These are phyloP conservation scores for Didymella lethalis DNA, from an alignment of 2,329 filamentous ascomycete genomes.

Conservation along the genomic window DNA sequence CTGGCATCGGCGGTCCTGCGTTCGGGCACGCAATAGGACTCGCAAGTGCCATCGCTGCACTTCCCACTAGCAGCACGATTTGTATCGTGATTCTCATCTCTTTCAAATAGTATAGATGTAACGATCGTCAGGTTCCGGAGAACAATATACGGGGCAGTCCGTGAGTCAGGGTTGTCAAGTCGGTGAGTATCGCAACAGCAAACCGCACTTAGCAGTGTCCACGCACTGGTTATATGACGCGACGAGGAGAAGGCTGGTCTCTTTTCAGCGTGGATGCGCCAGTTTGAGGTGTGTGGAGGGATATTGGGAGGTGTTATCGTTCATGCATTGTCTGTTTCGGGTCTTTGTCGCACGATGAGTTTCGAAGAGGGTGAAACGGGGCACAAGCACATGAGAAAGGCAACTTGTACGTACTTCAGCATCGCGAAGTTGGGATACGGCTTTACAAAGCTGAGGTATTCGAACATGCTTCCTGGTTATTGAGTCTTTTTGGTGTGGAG, in stretches of 20 bases:
- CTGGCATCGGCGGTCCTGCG: conserved; percentile 6
- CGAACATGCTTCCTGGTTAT: neutral
- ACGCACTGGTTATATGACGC: conserved; percentile 15
- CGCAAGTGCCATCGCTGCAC: conserved; percentile 28
- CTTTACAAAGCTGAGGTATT: too few species aligned
- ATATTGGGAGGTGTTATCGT: conserved; percentile 10
- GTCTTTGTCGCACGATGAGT: conserved; percentile 20
- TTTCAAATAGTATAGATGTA: conserved; percentile 1
- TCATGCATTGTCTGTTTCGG: conserved; percentile 21
- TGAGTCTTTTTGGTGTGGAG: neutral
- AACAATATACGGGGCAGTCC: conserved; percentile 12
- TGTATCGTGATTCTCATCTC: conserved; percentile 30
- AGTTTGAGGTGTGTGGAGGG: conserved; percentile 11
- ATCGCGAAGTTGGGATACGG: neutral
- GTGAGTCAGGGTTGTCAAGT: conserved; percentile 8
- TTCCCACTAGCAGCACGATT: conserved; percentile 24
- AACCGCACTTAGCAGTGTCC: conserved; percentile 6
- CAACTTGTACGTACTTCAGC: neutral
- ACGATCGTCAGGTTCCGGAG: conserved; percentile 22
- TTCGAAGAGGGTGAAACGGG: conserved; percentile 19
- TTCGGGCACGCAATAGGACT: conserved; percentile 27
- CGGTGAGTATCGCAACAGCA: conserved; percentile 12
- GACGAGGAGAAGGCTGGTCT: conserved; percentile 1
- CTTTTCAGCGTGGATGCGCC: neutral
- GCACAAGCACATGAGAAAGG: conserved; percentile 2